Evolutionary conservation across 2,329 filamentous ascomycete genomes (phyloP).

Genomic region (Daldinia eschscholtzii): DNA sequence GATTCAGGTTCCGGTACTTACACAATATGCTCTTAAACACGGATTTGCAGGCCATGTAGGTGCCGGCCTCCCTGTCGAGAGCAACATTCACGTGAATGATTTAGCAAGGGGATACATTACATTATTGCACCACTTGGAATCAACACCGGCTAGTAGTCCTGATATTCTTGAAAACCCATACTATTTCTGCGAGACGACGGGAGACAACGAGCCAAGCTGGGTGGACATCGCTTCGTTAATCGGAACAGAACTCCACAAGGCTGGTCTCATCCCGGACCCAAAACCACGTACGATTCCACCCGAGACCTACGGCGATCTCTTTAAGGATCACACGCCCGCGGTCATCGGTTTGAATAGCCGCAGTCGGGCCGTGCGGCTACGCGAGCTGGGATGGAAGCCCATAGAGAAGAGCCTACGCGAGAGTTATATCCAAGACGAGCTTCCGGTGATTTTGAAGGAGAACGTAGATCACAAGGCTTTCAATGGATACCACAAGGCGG

Average conservation of each 20-base stretch:
- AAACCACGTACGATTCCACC: conserved; percentile 53
- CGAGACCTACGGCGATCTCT: conserved; percentile 57
- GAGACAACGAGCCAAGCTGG: conserved; percentile 60
- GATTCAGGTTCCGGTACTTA: conserved; percentile 62
- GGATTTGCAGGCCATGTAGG: conserved; percentile 61
- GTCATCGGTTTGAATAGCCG: conserved; percentile 59
- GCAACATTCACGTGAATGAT: conserved; percentile 62
- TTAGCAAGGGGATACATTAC: conserved; percentile 60
- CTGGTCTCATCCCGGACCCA: conserved; percentile 55
- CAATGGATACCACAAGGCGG: conserved; percentile 33
- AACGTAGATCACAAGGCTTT: conserved; percentile 37
- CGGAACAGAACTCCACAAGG: conserved; percentile 54
- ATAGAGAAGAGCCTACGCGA: conserved; percentile 57
- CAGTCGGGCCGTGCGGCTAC: conserved; percentile 58
- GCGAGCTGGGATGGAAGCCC: conserved; percentile 60
- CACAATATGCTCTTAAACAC: conserved; percentile 62
- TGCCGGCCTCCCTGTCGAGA: conserved; percentile 57
- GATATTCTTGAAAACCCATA: conserved; percentile 60
- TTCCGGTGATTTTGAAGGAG: conserved; percentile 55
- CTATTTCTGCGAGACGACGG: conserved; percentile 60
- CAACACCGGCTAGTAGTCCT: conserved; percentile 40
- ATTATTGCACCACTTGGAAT: conserved; percentile 61
- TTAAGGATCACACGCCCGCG: conserved; percentile 53
- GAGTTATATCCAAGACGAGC: conserved; percentile 58
- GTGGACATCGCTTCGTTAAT: conserved; percentile 55